Percentiles rank a stretch among this genome's conserved stretches.
Evolutionary conservation across 805 yeast genomes (phyloP).

Genomic region (Helenozyma rhizophorensis): DNA sequence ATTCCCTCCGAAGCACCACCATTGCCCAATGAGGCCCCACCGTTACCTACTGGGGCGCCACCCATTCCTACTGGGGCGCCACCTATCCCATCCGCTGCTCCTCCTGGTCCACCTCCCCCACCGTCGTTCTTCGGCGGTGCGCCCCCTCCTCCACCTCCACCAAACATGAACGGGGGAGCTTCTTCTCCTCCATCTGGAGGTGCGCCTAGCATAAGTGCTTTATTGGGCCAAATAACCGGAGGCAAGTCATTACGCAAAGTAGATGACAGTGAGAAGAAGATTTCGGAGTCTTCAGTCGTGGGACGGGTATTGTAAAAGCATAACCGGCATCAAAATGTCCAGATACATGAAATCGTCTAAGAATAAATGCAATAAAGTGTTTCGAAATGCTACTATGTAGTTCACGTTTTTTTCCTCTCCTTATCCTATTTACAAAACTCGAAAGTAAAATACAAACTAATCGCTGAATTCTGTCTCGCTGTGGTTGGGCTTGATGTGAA

Average conservation of each 20-base stretch:
- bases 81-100: constrained; percentile 2
- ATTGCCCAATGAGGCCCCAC: constrained; percentile 7
- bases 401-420: no score
- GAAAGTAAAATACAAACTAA: no score
- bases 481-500: constrained; percentile 32
- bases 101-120: constrained; percentile 5
- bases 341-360: no score
- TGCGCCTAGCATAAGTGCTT: constrained; percentile 39
- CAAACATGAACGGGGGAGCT: constrained; percentile 18
- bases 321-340: no score
- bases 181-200: constrained; percentile 22
- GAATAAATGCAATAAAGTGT: no score
- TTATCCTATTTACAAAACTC: no score
- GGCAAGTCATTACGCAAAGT: constrained; percentile 53
- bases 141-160: constrained; percentile 7
- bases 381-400: no score
- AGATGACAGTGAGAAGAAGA: constrained; percentile 42
- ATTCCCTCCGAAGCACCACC: constrained; percentile 19
- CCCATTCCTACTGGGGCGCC: constrained; percentile 1
- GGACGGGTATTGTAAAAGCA: constrained; percentile 45
- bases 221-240: constrained; percentile 53
- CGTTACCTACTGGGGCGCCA: constrained; percentile 2
- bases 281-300: constrained; percentile 42
- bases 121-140: constrained; percentile 1
- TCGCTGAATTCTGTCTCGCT: no score